A percentile compares a stretch with the other conserved stretches of the same genome.
phyloP scores from a whole-genome alignment of 257 asterid species.

The Solanum tacnaense region DNA sequence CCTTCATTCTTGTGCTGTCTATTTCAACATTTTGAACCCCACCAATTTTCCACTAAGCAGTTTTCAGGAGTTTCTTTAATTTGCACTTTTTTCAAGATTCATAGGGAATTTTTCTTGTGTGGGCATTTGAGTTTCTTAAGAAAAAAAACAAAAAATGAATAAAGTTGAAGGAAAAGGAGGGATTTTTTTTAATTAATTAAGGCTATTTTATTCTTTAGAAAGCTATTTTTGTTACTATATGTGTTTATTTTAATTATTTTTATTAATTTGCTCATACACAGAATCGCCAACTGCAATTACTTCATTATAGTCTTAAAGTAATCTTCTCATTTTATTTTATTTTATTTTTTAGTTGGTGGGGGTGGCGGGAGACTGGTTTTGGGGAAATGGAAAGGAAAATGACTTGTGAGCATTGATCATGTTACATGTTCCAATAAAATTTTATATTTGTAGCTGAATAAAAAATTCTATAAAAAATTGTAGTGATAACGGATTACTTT shows the following conservation, averaged over 20 bases:
- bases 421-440: background rate
- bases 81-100: background rate
- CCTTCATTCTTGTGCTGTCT: background rate
- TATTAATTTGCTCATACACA: background rate
- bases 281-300: background rate
- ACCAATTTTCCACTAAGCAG: slow-evolving; percentile 11
- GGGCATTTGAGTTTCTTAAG: background rate
- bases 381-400: background rate
- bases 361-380: background rate
- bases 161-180: background rate
- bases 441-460: background rate
- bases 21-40: slow-evolving; percentile 2
- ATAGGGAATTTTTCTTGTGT: background rate
- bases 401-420: background rate
- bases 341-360: background rate
- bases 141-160: background rate
- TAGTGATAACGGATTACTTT: background rate
- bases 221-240: background rate
- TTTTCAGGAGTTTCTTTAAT: background rate
- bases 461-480: background rate
- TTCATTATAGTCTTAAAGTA: background rate
- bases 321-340: background rate
- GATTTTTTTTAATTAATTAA: background rate
- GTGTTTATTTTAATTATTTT: background rate
- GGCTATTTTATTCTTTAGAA: background rate